phyloP scores from a whole-genome alignment of 805 yeast genomes.

The Candida dendrica region DNA sequence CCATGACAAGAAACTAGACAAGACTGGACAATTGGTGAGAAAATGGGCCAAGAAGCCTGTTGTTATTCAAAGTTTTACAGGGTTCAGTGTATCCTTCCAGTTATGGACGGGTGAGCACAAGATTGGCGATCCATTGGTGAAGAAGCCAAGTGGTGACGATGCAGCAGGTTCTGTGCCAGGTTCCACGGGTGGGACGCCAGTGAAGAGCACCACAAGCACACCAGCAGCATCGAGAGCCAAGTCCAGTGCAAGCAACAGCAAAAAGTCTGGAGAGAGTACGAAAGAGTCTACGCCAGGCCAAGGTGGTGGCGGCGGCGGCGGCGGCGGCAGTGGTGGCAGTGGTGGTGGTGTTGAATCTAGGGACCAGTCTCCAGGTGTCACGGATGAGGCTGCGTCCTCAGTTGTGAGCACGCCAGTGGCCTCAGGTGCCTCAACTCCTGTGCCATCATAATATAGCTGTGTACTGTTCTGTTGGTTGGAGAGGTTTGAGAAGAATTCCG shows the following conservation, averaged over 20 bases:
- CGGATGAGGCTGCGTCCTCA: conserved; percentile 12
- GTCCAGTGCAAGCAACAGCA: conserved; percentile 15
- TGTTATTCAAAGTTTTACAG: conserved; percentile 37
- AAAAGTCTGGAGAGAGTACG: not conserved
- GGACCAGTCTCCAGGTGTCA: conserved; percentile 14
- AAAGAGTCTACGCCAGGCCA: not conserved
- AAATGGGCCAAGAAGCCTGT: conserved; percentile 36
- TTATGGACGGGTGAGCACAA: conserved; percentile 31
- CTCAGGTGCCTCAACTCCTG: conserved; percentile 3
- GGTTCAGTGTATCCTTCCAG: conserved; percentile 27
- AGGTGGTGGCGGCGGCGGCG: not conserved
- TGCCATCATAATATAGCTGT: not conserved
- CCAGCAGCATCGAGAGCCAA: conserved; percentile 8
- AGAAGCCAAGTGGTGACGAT: not conserved
- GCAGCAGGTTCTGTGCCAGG: not conserved
- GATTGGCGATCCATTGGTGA: not conserved
- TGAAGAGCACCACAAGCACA: conserved; percentile 1
- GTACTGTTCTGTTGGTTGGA: no score
- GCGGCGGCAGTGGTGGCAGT: no score
- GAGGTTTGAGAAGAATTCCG: no score
- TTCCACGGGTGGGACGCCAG: not conserved
- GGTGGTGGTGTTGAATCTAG: no score
- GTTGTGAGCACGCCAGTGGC: conserved; percentile 15
- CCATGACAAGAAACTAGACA: conserved; percentile 33
- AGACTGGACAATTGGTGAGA: conserved; percentile 35